Percentiles rank a stretch among this genome's conserved stretches.
Conservation (phyloP, 73 alveolate genomes). For the Blepharisma stoltei region DNA sequence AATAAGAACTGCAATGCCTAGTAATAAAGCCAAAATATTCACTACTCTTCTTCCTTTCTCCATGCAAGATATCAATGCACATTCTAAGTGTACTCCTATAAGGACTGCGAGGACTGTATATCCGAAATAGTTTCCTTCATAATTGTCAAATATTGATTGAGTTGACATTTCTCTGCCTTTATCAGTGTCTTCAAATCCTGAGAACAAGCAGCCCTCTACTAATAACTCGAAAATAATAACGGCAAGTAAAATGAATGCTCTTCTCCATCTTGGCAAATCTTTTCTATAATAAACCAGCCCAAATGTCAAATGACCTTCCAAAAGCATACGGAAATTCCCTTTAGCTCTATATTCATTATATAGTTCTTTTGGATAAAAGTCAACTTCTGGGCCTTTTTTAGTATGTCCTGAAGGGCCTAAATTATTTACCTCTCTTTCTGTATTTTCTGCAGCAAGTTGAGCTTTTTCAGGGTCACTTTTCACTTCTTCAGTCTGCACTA, state of each 20-base stretch:
- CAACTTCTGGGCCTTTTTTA: no score
- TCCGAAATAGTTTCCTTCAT: slow-evolving; percentile 1
- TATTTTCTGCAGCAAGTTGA: no score
- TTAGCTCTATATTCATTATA: no score
- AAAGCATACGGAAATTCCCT: no score
- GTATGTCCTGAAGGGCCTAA: no score
- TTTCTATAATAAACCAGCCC: neutral
- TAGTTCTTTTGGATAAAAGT: no score
- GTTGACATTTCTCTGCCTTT: neutral
- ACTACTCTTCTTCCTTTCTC: neutral
- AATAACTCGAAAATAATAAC: neutral
- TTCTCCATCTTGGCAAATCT: neutral
- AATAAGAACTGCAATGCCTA: neutral
- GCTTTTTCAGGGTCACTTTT: no score
- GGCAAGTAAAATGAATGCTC: neutral
- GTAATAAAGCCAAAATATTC: neutral
- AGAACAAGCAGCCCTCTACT: neutral
- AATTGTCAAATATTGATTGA: neutral
- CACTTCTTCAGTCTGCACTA: no score
- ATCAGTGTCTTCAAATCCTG: slow-evolving; percentile 13
- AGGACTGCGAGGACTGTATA: slow-evolving; percentile 5
- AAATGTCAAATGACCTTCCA: slow-evolving; percentile 15
- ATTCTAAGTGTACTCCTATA: neutral
- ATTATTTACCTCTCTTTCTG: no score
- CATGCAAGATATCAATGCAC: neutral